Evolutionary conservation across 2,329 filamentous ascomycete genomes (phyloP), one percentile per base, ranked within the genome.

Genomic region (Bipolaris bicolor): DNA sequence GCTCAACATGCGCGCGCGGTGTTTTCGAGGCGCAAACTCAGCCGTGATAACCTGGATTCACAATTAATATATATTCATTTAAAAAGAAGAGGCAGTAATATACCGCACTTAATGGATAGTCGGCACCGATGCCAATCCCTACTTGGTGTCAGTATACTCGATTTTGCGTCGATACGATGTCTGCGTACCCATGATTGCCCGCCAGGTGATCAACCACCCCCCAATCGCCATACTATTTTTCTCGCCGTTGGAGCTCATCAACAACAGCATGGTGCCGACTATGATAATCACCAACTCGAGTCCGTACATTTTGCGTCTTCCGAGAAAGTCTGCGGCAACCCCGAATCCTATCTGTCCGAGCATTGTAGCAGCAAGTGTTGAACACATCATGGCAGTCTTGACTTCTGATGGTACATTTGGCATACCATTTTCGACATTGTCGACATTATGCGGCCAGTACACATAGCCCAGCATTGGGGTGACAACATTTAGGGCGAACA

Each of bases 241-340:
- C 34, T 70, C 69, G 3, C 73, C 72, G 43, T 65, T 69, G 2
- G 76, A 78, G 50, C 73, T 74, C 69, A 76, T 76, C 13, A 77
- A 62, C 36, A 78, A 62, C 18, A 77, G 66, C 58, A 78, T 72
- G 2, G 76, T 77, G 18, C 71, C 74, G 34, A 77, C 69, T 29
- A 79, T 78, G 22, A 78, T 72, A 29, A 79, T 77, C 5, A 78
- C 70, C 2, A 78, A 59, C 47, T 78, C 77, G 15, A 78, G 63
- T 3, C 77, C 77, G 49, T 79, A 79, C 63, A 78, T 75, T 31
- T 76, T 74, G 24, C 74, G 64, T 54, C 76, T 59, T n/a, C 76
- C 76, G 20, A 75, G 65, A 7, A 68, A 40, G 54, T 79, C 77
- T 11, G 76, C 77, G 15, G 74, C 70, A 41, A 75, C 65, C 16